phyloP scores from a whole-genome alignment of 2,329 filamentous ascomycete species.

The Amylocarpus encephaloides region DNA sequence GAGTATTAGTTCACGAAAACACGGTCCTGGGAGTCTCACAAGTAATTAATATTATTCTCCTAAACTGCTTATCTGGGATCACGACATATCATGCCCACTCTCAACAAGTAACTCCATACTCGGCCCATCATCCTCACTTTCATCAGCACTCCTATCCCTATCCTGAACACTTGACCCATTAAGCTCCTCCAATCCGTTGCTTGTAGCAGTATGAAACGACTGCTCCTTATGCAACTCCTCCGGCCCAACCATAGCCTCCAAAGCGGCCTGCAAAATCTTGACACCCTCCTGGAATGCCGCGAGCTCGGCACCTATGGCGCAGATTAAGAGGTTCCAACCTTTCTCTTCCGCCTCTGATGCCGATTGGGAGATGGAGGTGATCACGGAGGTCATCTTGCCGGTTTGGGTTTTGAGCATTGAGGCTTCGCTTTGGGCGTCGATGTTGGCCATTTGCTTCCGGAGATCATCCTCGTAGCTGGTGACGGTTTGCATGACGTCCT shows the following conservation, averaged over 20 bases:
- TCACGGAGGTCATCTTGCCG: conserved; percentile 49
- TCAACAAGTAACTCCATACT: conserved; percentile 25
- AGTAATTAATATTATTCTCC: neutral
- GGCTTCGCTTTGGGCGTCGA: conserved; percentile 34
- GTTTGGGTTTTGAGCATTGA: conserved; percentile 39
- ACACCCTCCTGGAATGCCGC: conserved; percentile 59
- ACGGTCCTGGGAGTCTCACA: no score
- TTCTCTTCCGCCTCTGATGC: conserved; percentile 51
- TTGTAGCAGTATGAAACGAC: neutral
- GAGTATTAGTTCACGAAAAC: no score
- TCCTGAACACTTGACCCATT: neutral
- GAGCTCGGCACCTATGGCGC: conserved; percentile 67
- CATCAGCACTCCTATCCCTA: conserved; percentile 3
- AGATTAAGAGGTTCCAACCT: conserved; percentile 69
- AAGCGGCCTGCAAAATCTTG: conserved; percentile 40
- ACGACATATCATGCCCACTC: neutral
- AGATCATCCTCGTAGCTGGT: conserved; percentile 60
- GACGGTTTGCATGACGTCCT: conserved; percentile 52
- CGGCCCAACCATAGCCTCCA: conserved; percentile 2
- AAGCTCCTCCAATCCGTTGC: conserved; percentile 8
- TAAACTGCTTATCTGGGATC: neutral
- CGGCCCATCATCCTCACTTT: conserved; percentile 25
- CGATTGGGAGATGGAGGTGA: conserved; percentile 48
- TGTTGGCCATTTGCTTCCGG: conserved; percentile 45
- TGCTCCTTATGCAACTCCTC: neutral